Base-by-base conservation (phyloP, 768 basidiomycete genomes). In the Boletus insuetus region DNA sequence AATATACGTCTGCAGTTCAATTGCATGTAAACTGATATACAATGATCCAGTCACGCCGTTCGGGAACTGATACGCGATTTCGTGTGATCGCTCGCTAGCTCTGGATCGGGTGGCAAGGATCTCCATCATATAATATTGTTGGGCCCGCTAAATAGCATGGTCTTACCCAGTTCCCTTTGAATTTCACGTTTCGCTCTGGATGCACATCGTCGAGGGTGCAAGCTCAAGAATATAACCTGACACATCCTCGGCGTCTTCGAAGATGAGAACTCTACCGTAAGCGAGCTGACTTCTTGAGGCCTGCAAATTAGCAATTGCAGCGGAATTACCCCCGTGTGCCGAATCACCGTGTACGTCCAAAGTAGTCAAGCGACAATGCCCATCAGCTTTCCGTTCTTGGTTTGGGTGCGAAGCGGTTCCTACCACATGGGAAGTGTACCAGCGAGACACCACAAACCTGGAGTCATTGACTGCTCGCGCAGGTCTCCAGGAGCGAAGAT, bases 341-440 rank as follows among this genome's bases (percentile, higher is more conserved):
- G 24, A 37, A 24, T 34, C 43, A 55, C 10, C 10, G 6, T 20
- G 29, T 32, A 20, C 37, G 12, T 16, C 37, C 35, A 46, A 32
- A 34, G 24, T 8, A 20, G 47, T 49, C 14, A 49, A 12, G 34
- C 34, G 32, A 31, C 16, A 7, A 17, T 55, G 53, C 67, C 69
- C 72, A 69, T 82, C 81, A 82, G 81, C 76, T 82, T 79, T 82
- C 81, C 81, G 81, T 82, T 82, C 81, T 82, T 77, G 76, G 72
- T 76, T 59, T 64, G 63, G 62, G 56, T 58, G 55, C 53, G 59
- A 64, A 60, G 64, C 74, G 75, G 80, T 79, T 82, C 75, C 78
- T 75, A 41, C 71, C 70, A 46, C 50, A 11, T 47, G 55, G 55
- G 65, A 62, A 74, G 71, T 76, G 59, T 77, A 79, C 79, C 81